Percentiles rank a stretch among this genome's conserved stretches.
These are phyloP conservation scores for Fusarium euwallaceae DNA, from an alignment of 2,329 filamentous ascomycete genomes.

Conservation along the genomic window DNA sequence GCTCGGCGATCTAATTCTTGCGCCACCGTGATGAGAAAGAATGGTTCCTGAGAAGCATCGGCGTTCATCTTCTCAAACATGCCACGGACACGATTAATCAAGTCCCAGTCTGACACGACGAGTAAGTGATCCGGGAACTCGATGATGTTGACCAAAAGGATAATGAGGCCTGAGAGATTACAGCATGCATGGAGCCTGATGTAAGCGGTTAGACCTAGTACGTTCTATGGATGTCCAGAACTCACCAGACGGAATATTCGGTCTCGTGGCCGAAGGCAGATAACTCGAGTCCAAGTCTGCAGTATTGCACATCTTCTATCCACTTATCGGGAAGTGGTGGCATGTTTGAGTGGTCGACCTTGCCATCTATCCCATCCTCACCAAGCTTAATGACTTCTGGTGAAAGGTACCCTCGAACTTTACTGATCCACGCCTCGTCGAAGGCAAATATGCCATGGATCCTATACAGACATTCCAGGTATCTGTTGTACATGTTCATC, in stretches of 20 bases:
- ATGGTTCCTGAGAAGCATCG: slow-evolving; percentile 7
- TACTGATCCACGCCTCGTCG: slow-evolving; percentile 15
- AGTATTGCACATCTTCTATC: slow-evolving; percentile 3
- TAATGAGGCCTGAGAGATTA: slow-evolving; percentile 20
- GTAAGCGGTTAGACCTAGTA: neutral
- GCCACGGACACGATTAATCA: neutral
- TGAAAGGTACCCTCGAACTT: slow-evolving; percentile 4
- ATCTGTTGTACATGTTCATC: slow-evolving; percentile 20
- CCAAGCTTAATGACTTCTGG: neutral
- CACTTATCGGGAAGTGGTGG: slow-evolving; percentile 3
- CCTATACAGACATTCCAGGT: slow-evolving; percentile 14
- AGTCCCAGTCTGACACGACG: slow-evolving; percentile 7
- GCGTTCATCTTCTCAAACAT: slow-evolving; percentile 23
- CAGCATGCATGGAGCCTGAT: slow-evolving; percentile 22
- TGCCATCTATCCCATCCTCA: slow-evolving; percentile 6
- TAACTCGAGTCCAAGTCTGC: slow-evolving; percentile 1
- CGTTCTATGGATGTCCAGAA: neutral
- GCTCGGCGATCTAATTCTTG: neutral
- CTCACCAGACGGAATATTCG: slow-evolving; percentile 17
- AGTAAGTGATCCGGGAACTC: slow-evolving; percentile 14
- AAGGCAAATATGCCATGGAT: slow-evolving; percentile 13
- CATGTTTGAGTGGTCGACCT: neutral
- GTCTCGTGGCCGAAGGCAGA: slow-evolving; percentile 2
- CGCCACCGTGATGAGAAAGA: slow-evolving; percentile 9
- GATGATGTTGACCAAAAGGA: slow-evolving; percentile 28